Evolutionary conservation across 441 rosid genomes (phyloP), one percentile per base, ranked within the genome.

Genomic region (Populus hybrid): DNA sequence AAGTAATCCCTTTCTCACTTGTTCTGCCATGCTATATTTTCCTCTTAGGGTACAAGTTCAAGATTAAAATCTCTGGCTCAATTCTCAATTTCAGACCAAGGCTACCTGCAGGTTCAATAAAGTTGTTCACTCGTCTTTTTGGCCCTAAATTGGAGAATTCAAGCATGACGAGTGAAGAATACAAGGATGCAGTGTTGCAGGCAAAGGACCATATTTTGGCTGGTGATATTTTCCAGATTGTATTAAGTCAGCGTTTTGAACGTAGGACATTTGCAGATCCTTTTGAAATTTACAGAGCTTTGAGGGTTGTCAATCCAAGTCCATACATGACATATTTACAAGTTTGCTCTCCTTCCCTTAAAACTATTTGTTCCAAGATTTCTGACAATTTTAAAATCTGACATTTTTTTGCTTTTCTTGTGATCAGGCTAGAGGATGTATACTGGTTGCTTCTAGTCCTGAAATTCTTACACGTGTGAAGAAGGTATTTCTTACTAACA

Each of bases 291-390:
- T 95, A 93, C 75, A 89, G 97, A 87, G 90, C 97, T 10, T 87
- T 95, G 83, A 92, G 99, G 86, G 89, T 95, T 73, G 95, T 95
- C 74, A 95, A 95, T 88, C 98, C 99, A 64, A 95, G 98, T 78
- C 99, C 99, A 1, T 91, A 91, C 77, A 93, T 93, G 99, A 90
- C 93, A 26, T 95, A 93, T 84, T 81, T 95, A 75, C 98, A 95
- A 85, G 99, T 95, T 21, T 73, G 71, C 50, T 74, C 66, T n/a
- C 77, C 77, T 82, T 72, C 23, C 42, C 77, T 63, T 38, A 4
- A 4, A 73, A 59, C 69, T 66, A 24, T 68, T 81, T 76, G 53
- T 50, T 74, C 71, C 74, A 78, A 72, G 68, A 64, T 72, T 61
- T 75, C 71, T 12, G 33, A 73, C 63, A 33, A 65, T 78, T 59